Conservation (phyloP, 2,329 filamentous ascomycete genomes). For the Aschersonia sp. region DNA sequence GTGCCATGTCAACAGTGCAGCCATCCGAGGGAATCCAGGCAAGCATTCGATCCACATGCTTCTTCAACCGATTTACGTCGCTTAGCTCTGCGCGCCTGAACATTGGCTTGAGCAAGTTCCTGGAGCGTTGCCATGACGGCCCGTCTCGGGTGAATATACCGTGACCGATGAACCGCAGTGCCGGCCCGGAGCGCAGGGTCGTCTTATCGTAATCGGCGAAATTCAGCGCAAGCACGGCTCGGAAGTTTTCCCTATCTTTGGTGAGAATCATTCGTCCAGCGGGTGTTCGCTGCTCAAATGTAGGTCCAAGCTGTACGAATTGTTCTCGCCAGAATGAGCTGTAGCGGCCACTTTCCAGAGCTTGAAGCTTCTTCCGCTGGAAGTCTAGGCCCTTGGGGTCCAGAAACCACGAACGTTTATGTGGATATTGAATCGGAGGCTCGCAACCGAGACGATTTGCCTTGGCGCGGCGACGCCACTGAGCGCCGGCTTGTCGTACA, state of each 20-base stretch:
- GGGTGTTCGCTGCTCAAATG: conserved; percentile 1
- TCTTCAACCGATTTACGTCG: conserved; percentile 3
- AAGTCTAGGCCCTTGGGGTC: conserved; percentile 3
- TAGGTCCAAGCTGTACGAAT: conserved; percentile 2
- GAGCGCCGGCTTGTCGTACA: too few relatives aligned
- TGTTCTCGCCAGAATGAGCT: conserved; percentile 1
- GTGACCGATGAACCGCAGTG: conserved; percentile 1
- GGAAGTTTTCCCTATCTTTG: conserved; percentile 3
- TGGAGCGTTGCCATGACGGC: conserved; percentile 2
- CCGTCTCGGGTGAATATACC: conserved; percentile 4
- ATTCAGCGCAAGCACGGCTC: conserved; percentile 2
- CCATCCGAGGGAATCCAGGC: conserved; percentile 1
- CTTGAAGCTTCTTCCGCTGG: background rate
- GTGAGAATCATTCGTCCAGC: background rate
- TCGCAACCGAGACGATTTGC: background rate
- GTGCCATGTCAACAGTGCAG: conserved; percentile 1
- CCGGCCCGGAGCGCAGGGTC: conserved; percentile 1
- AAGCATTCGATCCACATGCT: conserved; percentile 4
- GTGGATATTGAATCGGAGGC: conserved; percentile 2
- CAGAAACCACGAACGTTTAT: conserved; percentile 3
- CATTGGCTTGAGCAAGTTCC: conserved; percentile 1
- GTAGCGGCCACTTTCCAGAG: conserved; percentile 1
- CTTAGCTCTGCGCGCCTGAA: conserved; percentile 3
- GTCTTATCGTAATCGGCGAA: conserved; percentile 3
- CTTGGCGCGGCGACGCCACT: too few relatives aligned